Evolutionary conservation across 2,329 filamentous ascomycete species (phyloP).

Genomic region (Scedosporium minutisporum): DNA sequence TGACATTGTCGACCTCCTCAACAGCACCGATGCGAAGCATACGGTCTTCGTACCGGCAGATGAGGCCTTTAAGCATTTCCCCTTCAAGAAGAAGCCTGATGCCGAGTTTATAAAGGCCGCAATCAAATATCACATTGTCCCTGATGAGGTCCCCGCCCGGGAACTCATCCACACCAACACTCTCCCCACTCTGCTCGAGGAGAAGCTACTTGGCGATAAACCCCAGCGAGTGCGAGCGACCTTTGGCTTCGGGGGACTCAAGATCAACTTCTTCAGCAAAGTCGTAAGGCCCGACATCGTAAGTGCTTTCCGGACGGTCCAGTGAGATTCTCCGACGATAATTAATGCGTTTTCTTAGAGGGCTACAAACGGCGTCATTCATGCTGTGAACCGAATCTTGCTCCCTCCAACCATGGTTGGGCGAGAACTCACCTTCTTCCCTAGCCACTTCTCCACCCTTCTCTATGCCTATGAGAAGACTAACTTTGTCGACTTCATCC

Average conservation of each 20-base stretch:
- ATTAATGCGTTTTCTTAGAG: constrained; percentile 29
- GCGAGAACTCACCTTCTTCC: constrained; percentile 51
- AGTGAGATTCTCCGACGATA: background rate
- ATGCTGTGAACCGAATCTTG: constrained; percentile 66
- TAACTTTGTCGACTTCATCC: constrained; percentile 52
- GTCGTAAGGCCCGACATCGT: constrained; percentile 58
- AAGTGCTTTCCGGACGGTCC: background rate
- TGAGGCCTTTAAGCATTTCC: constrained; percentile 59
- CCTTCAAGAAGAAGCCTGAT: constrained; percentile 47
- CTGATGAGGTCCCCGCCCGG: constrained; percentile 55
- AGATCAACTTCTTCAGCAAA: constrained; percentile 68
- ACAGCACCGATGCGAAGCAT: constrained; percentile 63
- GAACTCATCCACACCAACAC: constrained; percentile 63
- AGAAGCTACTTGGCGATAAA: constrained; percentile 49
- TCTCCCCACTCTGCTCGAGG: constrained; percentile 57
- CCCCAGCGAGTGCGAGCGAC: constrained; percentile 66
- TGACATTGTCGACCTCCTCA: constrained; percentile 62
- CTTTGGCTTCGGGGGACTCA: constrained; percentile 51
- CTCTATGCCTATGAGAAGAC: constrained; percentile 67
- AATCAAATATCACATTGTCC: constrained; percentile 65
- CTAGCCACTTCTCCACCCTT: constrained; percentile 68
- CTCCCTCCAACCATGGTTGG: constrained; percentile 60
- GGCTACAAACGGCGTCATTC: constrained; percentile 71
- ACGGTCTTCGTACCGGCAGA: constrained; percentile 78
- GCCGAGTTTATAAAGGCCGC: constrained; percentile 62